phyloP scores from a whole-genome alignment of 495 filamentous ascomycete genomes.

The Zalerion maritima region DNA sequence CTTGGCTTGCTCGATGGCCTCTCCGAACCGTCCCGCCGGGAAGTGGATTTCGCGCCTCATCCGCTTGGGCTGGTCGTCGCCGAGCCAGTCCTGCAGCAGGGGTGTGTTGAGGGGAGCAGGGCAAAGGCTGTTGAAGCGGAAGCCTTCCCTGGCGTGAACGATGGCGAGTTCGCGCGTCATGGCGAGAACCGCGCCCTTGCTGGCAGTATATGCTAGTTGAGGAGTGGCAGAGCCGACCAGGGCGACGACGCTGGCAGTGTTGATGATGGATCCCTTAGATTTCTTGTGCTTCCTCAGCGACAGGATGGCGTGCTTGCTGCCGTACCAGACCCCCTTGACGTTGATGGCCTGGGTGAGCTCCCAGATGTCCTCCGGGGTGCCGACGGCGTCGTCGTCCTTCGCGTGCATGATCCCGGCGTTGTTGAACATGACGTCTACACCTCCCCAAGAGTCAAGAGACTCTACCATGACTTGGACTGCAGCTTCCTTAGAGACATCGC shows the following conservation, averaged over 20 bases:
- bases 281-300: conserved; percentile 70
- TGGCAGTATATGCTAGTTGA: conserved; percentile 89
- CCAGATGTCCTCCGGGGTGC: conserved; percentile 85
- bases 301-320: conserved; percentile 82
- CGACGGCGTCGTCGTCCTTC: conserved; percentile 70
- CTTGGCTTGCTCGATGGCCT: conserved; percentile 88
- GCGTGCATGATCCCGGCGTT: conserved; percentile 98
- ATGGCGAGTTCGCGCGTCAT: conserved; percentile 71
- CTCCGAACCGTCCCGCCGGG: conserved; percentile 86
- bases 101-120: conserved; percentile 81
- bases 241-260: conserved; percentile 87
- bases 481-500: conserved; percentile 54
- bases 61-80: conserved; percentile 75
- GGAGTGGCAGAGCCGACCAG: conserved; percentile 88
- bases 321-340: conserved; percentile 97
- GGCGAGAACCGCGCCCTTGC: conserved; percentile 85
- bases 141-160: conserved; percentile 70
- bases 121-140: conserved; percentile 82
- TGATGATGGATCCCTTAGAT: conserved; percentile 69
- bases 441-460: conserved; percentile 67
- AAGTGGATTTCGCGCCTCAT: conserved; percentile 84
- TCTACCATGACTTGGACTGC: conserved; percentile 59
- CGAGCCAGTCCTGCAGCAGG: conserved; percentile 90
- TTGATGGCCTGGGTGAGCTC: conserved; percentile 89
- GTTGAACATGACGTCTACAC: conserved; percentile 95